These are phyloP conservation scores for Neofusicoccum parvum DNA, from an alignment of 2,329 filamentous ascomycete species.

Conservation along the genomic window DNA sequence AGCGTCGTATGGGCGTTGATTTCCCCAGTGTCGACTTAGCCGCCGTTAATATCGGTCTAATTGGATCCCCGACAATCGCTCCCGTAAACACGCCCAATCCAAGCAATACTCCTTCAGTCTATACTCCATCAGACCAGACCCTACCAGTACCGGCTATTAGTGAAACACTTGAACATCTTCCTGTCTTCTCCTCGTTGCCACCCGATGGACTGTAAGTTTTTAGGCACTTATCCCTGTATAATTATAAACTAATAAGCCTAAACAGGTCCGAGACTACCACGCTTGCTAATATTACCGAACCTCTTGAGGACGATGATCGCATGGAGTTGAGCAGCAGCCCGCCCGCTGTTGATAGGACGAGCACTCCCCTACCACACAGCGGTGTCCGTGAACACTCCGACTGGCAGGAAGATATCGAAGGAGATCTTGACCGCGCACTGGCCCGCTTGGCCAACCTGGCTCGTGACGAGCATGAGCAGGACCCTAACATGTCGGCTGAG, in stretches of 20 bases:
- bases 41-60: background rate
- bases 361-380: background rate
- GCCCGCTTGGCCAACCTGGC: conserved; percentile 36
- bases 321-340: background rate
- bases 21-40: background rate
- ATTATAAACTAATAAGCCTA: background rate
- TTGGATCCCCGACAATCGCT: background rate
- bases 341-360: background rate
- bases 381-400: conserved; percentile 30
- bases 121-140: no score
- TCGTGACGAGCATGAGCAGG: conserved; percentile 31
- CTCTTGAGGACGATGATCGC: background rate
- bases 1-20: background rate
- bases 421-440: conserved; percentile 30
- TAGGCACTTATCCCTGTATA: background rate
- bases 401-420: conserved; percentile 35
- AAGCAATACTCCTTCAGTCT: background rate
- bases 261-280: background rate
- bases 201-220: background rate
- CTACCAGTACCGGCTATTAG: background rate
- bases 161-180: background rate
- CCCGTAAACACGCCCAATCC: conserved; percentile 3
- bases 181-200: background rate
- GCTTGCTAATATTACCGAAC: background rate
- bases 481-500: conserved; percentile 29